Evolutionary conservation across 2,329 filamentous ascomycete species (phyloP).

Genomic region (Grosmannia serpens): DNA sequence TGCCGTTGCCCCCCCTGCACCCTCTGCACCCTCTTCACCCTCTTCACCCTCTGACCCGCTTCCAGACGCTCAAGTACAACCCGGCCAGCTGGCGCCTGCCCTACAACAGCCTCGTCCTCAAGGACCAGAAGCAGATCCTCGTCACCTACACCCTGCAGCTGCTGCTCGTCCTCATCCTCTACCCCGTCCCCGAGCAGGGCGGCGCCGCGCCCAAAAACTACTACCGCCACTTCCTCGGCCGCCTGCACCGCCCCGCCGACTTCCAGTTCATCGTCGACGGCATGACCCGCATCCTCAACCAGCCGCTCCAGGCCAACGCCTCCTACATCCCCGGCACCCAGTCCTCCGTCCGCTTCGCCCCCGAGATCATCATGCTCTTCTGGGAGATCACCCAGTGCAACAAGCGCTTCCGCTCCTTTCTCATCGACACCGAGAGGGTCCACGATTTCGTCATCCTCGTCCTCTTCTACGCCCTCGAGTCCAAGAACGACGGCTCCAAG

Average conservation of each 20-base stretch:
- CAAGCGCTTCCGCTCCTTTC: constrained; percentile 90
- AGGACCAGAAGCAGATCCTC: constrained; percentile 78
- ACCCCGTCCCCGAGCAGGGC: constrained; percentile 68
- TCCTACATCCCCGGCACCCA: constrained; percentile 84
- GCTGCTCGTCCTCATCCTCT: constrained; percentile 73
- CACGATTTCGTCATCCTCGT: constrained; percentile 89
- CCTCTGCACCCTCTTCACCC: not conserved
- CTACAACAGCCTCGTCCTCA: constrained; percentile 85
- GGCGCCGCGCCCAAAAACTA: constrained; percentile 50
- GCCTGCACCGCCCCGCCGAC: constrained; percentile 85
- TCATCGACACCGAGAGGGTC: constrained; percentile 86
- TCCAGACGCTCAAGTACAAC: constrained; percentile 84
- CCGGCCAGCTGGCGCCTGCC: constrained; percentile 88
- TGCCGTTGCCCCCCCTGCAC: not conserved
- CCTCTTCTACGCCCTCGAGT: constrained; percentile 85
- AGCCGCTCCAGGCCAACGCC: constrained; percentile 77
- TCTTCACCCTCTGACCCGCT: not conserved
- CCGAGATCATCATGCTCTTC: constrained; percentile 93
- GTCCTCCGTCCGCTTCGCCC: constrained; percentile 70
- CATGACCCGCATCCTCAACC: constrained; percentile 84
- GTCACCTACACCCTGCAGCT: constrained; percentile 89
- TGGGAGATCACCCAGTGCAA: constrained; percentile 98
- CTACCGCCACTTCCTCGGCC: constrained; percentile 83
- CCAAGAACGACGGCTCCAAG: constrained; percentile 73
- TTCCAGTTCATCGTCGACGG: constrained; percentile 96